Evolutionary conservation across 495 filamentous ascomycete genomes (phyloP).

Genomic region (Hypoxylon rickii): DNA sequence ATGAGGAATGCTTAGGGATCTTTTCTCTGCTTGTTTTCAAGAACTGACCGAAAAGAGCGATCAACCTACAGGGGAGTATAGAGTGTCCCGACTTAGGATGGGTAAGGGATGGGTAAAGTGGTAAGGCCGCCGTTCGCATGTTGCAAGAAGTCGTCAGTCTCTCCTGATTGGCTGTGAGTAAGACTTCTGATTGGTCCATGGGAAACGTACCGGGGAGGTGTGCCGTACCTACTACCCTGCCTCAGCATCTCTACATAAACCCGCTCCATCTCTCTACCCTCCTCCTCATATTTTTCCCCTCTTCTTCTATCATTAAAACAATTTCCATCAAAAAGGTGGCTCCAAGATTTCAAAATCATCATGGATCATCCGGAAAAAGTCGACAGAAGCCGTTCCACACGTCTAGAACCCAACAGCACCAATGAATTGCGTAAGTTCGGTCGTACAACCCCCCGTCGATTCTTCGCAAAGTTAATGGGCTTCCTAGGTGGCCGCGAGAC

Average conservation of each 20-base stretch:
- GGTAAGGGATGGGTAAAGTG: neutral
- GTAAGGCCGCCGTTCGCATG: conserved; percentile 5
- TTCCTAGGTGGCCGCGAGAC: neutral
- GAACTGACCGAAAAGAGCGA: too few relatives aligned
- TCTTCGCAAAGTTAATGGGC: neutral
- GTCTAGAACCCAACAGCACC: conserved; percentile 1
- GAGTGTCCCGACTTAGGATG: too few relatives aligned
- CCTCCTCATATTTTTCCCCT: conserved; percentile 16
- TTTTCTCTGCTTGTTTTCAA: too few relatives aligned
- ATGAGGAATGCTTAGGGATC: too few relatives aligned
- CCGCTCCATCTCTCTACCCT: conserved; percentile 24
- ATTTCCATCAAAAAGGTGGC: conserved; percentile 15
- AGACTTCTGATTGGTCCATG: conserved; percentile 17
- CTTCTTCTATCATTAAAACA: conserved; percentile 3
- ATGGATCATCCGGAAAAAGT: conserved; percentile 14
- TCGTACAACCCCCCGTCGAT: conserved; percentile 4
- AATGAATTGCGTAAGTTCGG: conserved; percentile 10
- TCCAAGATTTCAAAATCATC: conserved; percentile 12
- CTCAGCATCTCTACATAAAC: conserved; percentile 32
- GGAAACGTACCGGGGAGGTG: neutral
- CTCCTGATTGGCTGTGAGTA: conserved; percentile 21
- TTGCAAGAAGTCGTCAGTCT: conserved; percentile 13
- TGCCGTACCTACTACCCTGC: conserved; percentile 20
- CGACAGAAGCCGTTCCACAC: neutral
- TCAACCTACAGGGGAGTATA: neutral